Percentiles rank a stretch among this genome's conserved stretches.
phyloP scores from a whole-genome alignment of 495 filamentous ascomycete species.

The Chaetomium tenue region DNA sequence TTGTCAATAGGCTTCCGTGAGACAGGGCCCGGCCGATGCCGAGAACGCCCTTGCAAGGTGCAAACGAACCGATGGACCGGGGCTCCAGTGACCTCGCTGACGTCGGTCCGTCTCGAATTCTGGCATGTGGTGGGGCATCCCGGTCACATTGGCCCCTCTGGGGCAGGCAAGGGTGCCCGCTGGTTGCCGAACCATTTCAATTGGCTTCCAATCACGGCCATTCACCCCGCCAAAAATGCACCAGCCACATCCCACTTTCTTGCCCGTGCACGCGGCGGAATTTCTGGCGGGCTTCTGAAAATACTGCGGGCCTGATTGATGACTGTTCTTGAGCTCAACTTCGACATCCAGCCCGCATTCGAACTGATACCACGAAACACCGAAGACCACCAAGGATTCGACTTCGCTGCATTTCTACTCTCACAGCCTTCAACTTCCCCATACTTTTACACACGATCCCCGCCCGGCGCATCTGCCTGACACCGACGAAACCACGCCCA shows the following conservation, averaged over 20 bases:
- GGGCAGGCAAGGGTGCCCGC: background rate
- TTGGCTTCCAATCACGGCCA: background rate
- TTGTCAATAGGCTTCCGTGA: slow-evolving; percentile 1
- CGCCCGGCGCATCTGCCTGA: slow-evolving; percentile 13
- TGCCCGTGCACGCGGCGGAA: slow-evolving; percentile 21
- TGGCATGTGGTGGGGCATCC: slow-evolving; percentile 16
- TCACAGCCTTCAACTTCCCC: background rate
- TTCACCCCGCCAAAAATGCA: slow-evolving; percentile 18
- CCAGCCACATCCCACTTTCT: slow-evolving; percentile 34
- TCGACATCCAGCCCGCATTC: slow-evolving; percentile 6
- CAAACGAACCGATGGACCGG: background rate
- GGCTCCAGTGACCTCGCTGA: slow-evolving; percentile 10
- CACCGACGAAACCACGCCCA: slow-evolving; percentile 9
- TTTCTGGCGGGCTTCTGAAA: slow-evolving; percentile 34
- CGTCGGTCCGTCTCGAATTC: slow-evolving; percentile 13
- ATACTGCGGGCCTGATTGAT: slow-evolving; percentile 32
- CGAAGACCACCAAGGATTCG: slow-evolving; percentile 13
- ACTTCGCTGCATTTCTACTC: background rate
- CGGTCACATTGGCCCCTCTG: background rate
- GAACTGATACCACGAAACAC: background rate
- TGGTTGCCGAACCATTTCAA: background rate
- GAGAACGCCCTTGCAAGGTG: slow-evolving; percentile 16
- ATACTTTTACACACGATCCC: background rate
- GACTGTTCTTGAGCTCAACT: slow-evolving; percentile 28
- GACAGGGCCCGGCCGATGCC: slow-evolving; percentile 15